Evolutionary conservation across 495 filamentous ascomycete species (phyloP).

Genomic region (Pseudomonodictys pantanalensis): DNA sequence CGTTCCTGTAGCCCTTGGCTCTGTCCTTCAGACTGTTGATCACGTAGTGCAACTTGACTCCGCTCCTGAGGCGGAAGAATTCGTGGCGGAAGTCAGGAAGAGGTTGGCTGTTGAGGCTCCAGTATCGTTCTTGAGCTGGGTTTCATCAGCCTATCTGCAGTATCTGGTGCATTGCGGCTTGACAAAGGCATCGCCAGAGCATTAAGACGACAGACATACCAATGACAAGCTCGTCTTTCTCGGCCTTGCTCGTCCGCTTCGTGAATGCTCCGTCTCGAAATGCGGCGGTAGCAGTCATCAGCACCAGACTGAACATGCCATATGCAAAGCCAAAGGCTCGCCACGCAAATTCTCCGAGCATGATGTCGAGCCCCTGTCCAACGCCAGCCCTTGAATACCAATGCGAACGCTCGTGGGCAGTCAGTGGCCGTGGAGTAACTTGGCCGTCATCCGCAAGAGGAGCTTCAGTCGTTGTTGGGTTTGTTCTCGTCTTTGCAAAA

Average conservation of each 20-base stretch:
- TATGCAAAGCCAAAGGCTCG: slow-evolving; percentile 18
- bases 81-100: slow-evolving; percentile 45
- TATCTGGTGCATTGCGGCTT: not conserved
- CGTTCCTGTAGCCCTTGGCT: slow-evolving; percentile 34
- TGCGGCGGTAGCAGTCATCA: slow-evolving; percentile 5
- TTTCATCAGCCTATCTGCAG: not conserved
- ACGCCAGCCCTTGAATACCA: too few species aligned
- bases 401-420: too few species aligned
- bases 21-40: slow-evolving; percentile 15
- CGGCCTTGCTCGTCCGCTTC: slow-evolving; percentile 9
- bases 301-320: slow-evolving; percentile 18
- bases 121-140: slow-evolving; percentile 40
- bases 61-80: slow-evolving; percentile 48
- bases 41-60: slow-evolving; percentile 55
- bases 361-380: not conserved
- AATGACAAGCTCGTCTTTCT: slow-evolving; percentile 19
- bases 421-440: too few species aligned
- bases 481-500: too few species aligned
- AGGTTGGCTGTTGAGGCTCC: slow-evolving; percentile 47
- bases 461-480: too few species aligned
- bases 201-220: slow-evolving; percentile 21
- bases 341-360: slow-evolving; percentile 8
- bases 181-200: not conserved
- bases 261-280: slow-evolving; percentile 22
- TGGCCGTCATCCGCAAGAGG: too few species aligned